Conservation (phyloP, 306 rosid species). For the Arachis stenosperma region DNA sequence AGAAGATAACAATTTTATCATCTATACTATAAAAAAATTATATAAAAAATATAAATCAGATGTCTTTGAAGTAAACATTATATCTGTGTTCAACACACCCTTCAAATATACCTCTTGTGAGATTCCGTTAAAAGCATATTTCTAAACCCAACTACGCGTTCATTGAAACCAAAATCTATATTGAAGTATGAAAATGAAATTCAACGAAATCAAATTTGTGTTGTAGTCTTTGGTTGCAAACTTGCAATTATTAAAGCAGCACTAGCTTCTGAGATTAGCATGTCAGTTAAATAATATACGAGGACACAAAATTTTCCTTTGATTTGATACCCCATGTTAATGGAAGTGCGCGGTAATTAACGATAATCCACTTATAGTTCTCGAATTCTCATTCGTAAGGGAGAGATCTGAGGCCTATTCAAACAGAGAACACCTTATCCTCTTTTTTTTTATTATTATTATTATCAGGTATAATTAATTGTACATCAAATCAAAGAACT, state of each 20-base stretch:
- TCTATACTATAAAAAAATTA: no score
- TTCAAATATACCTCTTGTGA: no score
- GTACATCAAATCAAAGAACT: background rate
- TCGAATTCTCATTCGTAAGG: background rate
- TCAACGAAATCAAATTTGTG: background rate
- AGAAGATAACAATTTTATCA: no score
- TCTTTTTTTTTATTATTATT: slow-evolving; percentile 1
- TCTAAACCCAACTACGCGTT: no score
- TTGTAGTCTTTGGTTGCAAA: background rate
- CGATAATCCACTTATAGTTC: background rate
- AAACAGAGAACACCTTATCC: background rate
- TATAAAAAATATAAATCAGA: no score
- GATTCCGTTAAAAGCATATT: no score
- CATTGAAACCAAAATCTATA: no score
- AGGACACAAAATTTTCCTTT: slow-evolving; percentile 2
- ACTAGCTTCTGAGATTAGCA: background rate
- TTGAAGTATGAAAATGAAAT: no score
- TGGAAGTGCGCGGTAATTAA: background rate
- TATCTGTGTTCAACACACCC: no score
- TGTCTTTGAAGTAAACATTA: no score
- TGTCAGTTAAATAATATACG: background rate
- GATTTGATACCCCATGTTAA: background rate
- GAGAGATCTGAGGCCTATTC: slow-evolving; percentile 6
- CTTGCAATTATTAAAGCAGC: background rate
- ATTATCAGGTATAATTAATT: no score